A percentile compares a stretch with the other conserved stretches of the same genome.
Evolutionary conservation across 371 early-diverging fungal species (phyloP).

Genomic region (Phascolomyces articulosus): DNA sequence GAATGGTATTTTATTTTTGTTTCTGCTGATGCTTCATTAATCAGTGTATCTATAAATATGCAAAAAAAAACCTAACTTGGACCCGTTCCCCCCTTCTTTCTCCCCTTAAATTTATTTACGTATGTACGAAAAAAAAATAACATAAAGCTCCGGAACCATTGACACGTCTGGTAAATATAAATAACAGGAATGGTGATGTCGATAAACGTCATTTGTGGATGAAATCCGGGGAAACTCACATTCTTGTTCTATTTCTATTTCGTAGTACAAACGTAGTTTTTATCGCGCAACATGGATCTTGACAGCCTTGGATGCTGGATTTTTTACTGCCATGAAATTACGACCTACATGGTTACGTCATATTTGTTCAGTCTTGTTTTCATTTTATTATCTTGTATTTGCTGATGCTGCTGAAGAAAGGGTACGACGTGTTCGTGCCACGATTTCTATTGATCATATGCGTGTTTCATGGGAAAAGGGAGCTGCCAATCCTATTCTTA

Average conservation of each 20-base stretch:
- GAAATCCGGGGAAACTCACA: no score
- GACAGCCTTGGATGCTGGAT: slow-evolving; percentile 94
- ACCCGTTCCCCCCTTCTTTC: no score
- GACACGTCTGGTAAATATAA: slow-evolving; percentile 55
- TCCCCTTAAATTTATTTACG: no score
- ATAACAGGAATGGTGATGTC: not conserved
- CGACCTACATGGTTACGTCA: slow-evolving; percentile 78
- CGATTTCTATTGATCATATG: slow-evolving; percentile 87
- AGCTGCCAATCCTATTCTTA: slow-evolving; percentile 69
- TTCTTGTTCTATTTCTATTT: not conserved
- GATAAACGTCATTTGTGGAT: not conserved
- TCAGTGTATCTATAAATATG: not conserved
- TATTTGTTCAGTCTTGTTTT: slow-evolving; percentile 75
- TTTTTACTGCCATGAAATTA: slow-evolving; percentile 89
- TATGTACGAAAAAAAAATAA: not conserved
- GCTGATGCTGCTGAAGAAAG: slow-evolving; percentile 88
- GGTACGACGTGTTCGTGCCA: slow-evolving; percentile 77
- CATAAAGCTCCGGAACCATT: slow-evolving; percentile 79
- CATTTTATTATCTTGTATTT: slow-evolving; percentile 83
- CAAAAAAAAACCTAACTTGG: not conserved
- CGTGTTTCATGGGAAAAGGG: slow-evolving; percentile 90
- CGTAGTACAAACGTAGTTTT: slow-evolving; percentile 88
- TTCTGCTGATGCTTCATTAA: not conserved
- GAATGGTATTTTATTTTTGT: slow-evolving; percentile 47
- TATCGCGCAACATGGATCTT: slow-evolving; percentile 93